Percentiles rank a stretch among this genome's conserved stretches.
Evolutionary conservation across 208 protist species (phyloP).

Genomic region (Trypanosoma brucei): DNA sequence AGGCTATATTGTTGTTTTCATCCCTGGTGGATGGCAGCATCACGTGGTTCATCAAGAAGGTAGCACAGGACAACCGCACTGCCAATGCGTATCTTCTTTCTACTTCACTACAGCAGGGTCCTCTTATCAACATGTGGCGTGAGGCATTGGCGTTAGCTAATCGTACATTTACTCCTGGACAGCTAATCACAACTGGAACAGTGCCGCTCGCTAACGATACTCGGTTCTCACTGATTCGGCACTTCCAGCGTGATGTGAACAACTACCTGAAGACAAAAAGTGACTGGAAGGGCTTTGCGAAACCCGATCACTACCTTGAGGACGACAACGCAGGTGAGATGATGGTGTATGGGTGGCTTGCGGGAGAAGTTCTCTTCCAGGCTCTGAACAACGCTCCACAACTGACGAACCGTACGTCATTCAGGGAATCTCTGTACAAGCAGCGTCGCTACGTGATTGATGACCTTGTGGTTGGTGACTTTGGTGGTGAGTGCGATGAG

Average conservation of each 20-base stretch:
- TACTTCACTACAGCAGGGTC: background rate
- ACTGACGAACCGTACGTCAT: background rate
- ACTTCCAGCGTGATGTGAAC: slow-evolving; percentile 20
- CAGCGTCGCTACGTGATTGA: slow-evolving; percentile 22
- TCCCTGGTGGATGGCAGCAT: background rate
- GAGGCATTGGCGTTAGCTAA: slow-evolving; percentile 1
- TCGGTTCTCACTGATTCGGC: slow-evolving; percentile 13
- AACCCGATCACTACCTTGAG: slow-evolving; percentile 10
- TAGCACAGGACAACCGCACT: slow-evolving; percentile 21
- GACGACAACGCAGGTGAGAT: slow-evolving; percentile 21
- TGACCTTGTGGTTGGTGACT: slow-evolving; percentile 24
- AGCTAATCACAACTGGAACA: slow-evolving; percentile 21
- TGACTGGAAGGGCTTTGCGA: slow-evolving; percentile 1
- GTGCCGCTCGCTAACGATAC: slow-evolving; percentile 23
- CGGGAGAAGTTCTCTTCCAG: background rate
- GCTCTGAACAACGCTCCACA: background rate
- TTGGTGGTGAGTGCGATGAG: slow-evolving; percentile 13
- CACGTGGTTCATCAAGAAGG: slow-evolving; percentile 1
- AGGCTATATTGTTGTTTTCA: slow-evolving; percentile 8
- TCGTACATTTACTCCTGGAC: slow-evolving; percentile 1
- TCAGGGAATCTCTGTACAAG: slow-evolving; percentile 20
- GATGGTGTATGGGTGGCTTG: slow-evolving; percentile 2
- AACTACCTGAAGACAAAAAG: slow-evolving; percentile 10
- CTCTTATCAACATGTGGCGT: slow-evolving; percentile 1
- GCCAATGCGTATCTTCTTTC: slow-evolving; percentile 2